phyloP scores from a whole-genome alignment of 1,139 yeast genomes.

The Debaryomycetaceae sp. region DNA sequence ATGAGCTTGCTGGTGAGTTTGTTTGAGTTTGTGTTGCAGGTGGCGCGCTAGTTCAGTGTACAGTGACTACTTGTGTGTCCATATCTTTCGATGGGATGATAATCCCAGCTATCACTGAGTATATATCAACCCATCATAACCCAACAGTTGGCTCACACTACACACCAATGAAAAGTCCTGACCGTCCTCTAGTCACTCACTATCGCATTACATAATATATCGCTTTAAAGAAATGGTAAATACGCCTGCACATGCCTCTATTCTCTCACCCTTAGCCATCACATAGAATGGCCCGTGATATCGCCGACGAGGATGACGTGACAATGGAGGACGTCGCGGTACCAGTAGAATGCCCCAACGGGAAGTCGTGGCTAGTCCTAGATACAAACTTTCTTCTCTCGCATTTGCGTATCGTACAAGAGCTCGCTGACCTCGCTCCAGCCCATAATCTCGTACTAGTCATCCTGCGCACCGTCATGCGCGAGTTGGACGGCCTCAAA shows the following conservation, averaged over 20 bases:
- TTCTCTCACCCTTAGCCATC: too few species aligned
- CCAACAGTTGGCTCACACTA: too few species aligned
- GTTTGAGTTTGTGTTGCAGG: conserved; percentile 31
- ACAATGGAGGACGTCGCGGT: too few species aligned
- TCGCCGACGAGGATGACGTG: too few species aligned
- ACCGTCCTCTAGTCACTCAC: too few species aligned
- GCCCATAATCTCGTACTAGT: conserved; percentile 41
- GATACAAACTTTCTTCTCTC: conserved; percentile 75
- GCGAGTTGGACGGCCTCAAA: conserved; percentile 76
- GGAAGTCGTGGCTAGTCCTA: conserved; percentile 29
- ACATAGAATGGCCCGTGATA: too few species aligned
- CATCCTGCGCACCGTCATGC: conserved; percentile 59
- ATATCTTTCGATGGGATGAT: neutral
- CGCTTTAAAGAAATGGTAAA: too few species aligned
- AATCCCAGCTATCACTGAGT: neutral
- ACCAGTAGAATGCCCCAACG: too few species aligned
- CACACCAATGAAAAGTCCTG: too few species aligned
- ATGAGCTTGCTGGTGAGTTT: conserved; percentile 61
- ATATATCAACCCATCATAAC: neutral
- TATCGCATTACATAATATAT: too few species aligned
- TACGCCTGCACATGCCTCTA: too few species aligned
- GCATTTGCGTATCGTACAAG: conserved; percentile 47
- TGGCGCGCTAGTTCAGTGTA: conserved; percentile 6
- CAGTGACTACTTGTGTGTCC: conserved; percentile 4
- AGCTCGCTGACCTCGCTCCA: conserved; percentile 27